phyloP scores from a whole-genome alignment of 352 stramenopile species.

The Pythium guiyangense region DNA sequence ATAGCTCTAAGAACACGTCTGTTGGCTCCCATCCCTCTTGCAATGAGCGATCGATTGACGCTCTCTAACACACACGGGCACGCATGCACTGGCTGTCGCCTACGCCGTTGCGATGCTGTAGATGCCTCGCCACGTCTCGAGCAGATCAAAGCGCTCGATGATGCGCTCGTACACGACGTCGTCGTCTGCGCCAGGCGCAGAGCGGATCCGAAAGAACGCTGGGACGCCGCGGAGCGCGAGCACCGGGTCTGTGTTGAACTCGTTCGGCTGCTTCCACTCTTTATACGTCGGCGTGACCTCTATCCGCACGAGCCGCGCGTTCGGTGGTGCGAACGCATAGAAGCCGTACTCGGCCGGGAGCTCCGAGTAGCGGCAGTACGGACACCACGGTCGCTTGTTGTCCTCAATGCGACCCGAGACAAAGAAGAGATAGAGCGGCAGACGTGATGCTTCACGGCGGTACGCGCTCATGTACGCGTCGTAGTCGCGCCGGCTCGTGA shows the following conservation, averaged over 20 bases:
- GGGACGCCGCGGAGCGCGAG: slow-evolving; percentile 50
- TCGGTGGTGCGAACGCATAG: slow-evolving; percentile 56
- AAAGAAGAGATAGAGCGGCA: slow-evolving; percentile 64
- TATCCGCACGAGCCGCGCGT: slow-evolving; percentile 51
- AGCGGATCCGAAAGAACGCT: slow-evolving; percentile 36
- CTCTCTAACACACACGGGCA: no score
- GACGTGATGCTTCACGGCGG: slow-evolving; percentile 21
- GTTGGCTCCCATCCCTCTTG: no score
- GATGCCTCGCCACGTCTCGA: slow-evolving; percentile 33
- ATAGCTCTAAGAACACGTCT: no score
- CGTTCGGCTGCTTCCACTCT: slow-evolving; percentile 56
- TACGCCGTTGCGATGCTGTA: slow-evolving; percentile 9
- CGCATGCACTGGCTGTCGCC: no score
- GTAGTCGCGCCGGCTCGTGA: slow-evolving; percentile 38
- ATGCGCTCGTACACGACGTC: slow-evolving; percentile 35
- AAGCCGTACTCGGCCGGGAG: slow-evolving; percentile 69
- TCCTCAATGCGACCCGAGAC: slow-evolving; percentile 52
- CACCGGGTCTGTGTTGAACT: slow-evolving; percentile 51
- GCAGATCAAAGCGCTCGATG: slow-evolving; percentile 46
- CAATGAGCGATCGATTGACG: no score
- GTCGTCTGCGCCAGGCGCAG: slow-evolving; percentile 10
- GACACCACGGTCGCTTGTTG: slow-evolving; percentile 79
- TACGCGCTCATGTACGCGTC: slow-evolving; percentile 32
- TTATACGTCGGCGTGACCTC: slow-evolving; percentile 59
- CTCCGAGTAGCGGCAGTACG: slow-evolving; percentile 76